Evolutionary conservation across 2,329 filamentous ascomycete genomes (phyloP), one percentile per base, ranked within the genome.

Genomic region (Ascochyta koolunga): DNA sequence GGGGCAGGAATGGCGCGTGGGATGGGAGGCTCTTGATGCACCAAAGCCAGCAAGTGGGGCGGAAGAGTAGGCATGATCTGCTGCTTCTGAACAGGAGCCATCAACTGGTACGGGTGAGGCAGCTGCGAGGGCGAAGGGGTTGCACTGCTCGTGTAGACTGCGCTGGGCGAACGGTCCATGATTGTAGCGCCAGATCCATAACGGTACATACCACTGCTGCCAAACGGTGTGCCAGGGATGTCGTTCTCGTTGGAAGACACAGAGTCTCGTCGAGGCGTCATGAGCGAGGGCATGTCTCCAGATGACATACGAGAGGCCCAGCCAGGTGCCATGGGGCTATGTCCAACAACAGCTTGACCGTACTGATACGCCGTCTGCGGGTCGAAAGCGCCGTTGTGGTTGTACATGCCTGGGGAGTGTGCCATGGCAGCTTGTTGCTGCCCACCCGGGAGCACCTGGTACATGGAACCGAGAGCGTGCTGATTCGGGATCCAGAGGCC

Each of bases 1-100:
- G 91, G 91, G 52, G 95, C 93, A 15, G 93, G 93, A 39, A 99
- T 93, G 44, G 95, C 93, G 59, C 85, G 84, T 18, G 95, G 95
- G 58, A 99, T 89, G 0, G 86, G 77, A 16, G 95, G 95, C n/a
- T 92, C 87, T 69, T 90, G 85, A 67, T 87, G 63, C 36, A 82
- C 65, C 36, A 81, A 67, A 37, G 77, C 69, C 68, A 80, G 75
- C 52, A 82, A 70, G 38, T 77, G 73, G 15, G 78, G 75, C 21
- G 79, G 74, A 47, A 81, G 71, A 18, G 76, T 75, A 47, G 68
- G 66, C 59, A 76, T 72, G 19, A 51, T 44, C 40, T 73, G 70
- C 49, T 70, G 66, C 67, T 76, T 76, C 58, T 62, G 66, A n/a
- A 73, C 62, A 10, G 71, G 69, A 18, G 74, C 68, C 62, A 79